Evolutionary conservation across 345 rosid species (phyloP), one percentile per base, ranked within the genome.

Genomic region (Arabidopsis arenosa): DNA sequence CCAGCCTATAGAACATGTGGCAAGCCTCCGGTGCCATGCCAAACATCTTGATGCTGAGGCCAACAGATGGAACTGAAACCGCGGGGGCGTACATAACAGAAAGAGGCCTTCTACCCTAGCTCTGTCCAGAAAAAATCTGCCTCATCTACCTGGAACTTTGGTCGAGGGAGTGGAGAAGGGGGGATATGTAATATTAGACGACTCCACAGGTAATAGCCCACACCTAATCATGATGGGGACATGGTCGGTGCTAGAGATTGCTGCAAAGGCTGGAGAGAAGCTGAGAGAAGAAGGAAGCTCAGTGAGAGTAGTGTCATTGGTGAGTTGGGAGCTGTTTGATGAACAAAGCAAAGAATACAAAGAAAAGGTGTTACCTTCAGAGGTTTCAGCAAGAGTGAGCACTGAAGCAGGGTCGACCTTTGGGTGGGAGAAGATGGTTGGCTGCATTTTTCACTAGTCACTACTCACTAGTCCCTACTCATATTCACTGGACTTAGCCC

Each of bases 1-100:
- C 80, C 98, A 93, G 79, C 97, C 97, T 51, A 78, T 93, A 54
- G 98, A 93, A 80, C 97, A 93, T 77, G 14, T 93, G 75, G 94
- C 96, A 13, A 93, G 98, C 75, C 90, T 93, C 89, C 94, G n/a
- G 98, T 40, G 98, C 97, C 65, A 91, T 93, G 96, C 97, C 98
- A 17, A 93, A 91, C 82, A 71, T 88, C 59, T 71, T 93, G 72
- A 93, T 93, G 98, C 81, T 93, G 73, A 95, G 94, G 45, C 98
- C 98, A 26, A 94, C 96, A 48, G 98, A 93, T 59, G 98, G 94
- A 61, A 93, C 83, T 54, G 97, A 93, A 80, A 93, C 97, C 14
- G 96, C 98, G 3, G 94, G 98, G 8, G 91, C 94, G 3, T 93
- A 90, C 80, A 73, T 62, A 91, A 84, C 83, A 79, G 85, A 74